Conservation (phyloP, 1,139 yeast species). For the Yamadazyma mexicana region DNA sequence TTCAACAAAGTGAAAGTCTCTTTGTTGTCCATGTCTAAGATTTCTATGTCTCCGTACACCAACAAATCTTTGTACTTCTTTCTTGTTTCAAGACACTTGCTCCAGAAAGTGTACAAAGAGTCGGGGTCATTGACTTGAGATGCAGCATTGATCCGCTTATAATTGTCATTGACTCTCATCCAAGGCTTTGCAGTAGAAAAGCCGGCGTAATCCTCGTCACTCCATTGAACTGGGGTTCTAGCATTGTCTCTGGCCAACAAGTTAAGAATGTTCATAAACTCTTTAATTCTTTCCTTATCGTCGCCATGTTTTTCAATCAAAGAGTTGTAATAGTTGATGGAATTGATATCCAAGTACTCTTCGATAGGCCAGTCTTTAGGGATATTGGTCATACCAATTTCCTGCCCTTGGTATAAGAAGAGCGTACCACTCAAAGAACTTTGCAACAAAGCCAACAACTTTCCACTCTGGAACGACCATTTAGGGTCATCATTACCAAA, state of each 20-base stretch:
- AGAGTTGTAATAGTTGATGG: constrained; percentile 40
- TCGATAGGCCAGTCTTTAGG: constrained; percentile 47
- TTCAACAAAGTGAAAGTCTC: constrained; percentile 14
- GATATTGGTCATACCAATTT: constrained; percentile 54
- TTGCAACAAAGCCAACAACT: constrained; percentile 49
- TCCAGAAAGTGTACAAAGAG: constrained; percentile 51
- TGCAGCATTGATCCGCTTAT: constrained; percentile 49
- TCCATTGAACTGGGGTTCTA: constrained; percentile 65
- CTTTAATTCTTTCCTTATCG: constrained; percentile 26
- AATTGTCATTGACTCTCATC: constrained; percentile 56
- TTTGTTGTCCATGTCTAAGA: constrained; percentile 26
- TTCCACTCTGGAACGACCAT: constrained; percentile 40
- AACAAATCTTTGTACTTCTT: constrained; percentile 44
- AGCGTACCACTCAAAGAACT: constrained; percentile 56
- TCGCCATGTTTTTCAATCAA: constrained; percentile 35
- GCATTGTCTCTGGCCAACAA: constrained; percentile 56
- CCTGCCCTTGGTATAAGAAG: constrained; percentile 63
- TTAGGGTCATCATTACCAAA: constrained; percentile 42
- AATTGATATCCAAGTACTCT: constrained; percentile 52
- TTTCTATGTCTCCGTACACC: constrained; percentile 46
- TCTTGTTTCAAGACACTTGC: constrained; percentile 42
- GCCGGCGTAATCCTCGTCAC: constrained; percentile 45
- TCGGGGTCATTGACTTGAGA: constrained; percentile 47
- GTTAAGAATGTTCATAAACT: constrained; percentile 31
- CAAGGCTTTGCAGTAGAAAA: constrained; percentile 54